phyloP scores from a whole-genome alignment of 2,329 filamentous ascomycete genomes.

The Didymella segeticola region DNA sequence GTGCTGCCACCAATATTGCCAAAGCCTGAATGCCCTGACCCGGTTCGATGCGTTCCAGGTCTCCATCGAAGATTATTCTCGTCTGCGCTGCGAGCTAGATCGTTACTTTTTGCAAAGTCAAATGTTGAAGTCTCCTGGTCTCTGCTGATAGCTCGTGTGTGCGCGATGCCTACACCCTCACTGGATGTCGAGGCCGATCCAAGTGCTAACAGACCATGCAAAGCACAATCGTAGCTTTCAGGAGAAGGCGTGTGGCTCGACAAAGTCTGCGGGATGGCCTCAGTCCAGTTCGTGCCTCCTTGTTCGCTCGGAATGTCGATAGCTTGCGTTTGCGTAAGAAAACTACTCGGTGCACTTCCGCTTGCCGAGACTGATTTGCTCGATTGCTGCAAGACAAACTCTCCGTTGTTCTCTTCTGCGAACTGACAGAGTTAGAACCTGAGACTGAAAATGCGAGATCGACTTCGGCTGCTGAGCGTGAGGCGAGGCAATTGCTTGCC shows the following conservation, averaged over 20 bases:
- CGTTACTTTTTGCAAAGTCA: background rate
- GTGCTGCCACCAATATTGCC: background rate
- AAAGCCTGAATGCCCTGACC: background rate
- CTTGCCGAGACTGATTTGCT: background rate
- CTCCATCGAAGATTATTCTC: background rate
- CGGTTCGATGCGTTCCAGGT: background rate
- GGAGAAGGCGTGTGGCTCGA: conserved; percentile 16
- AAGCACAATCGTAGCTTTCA: conserved; percentile 29
- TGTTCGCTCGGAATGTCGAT: background rate
- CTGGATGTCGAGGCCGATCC: conserved; percentile 5
- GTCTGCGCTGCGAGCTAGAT: background rate
- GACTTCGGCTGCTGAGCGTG: too few relatives aligned
- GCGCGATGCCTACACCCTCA: background rate
- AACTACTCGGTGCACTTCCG: background rate
- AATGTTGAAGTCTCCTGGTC: background rate
- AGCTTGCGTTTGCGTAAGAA: background rate
- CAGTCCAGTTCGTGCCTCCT: background rate
- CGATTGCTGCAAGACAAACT: background rate
- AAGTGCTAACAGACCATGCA: conserved; percentile 30
- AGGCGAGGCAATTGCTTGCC: too few relatives aligned
- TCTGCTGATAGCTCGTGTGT: background rate
- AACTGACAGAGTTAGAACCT: background rate
- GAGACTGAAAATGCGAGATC: background rate
- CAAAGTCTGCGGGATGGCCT: background rate
- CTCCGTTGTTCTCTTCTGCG: background rate